Conservation (phyloP, 305 asterid species). For the Caryopteris hybrid region DNA sequence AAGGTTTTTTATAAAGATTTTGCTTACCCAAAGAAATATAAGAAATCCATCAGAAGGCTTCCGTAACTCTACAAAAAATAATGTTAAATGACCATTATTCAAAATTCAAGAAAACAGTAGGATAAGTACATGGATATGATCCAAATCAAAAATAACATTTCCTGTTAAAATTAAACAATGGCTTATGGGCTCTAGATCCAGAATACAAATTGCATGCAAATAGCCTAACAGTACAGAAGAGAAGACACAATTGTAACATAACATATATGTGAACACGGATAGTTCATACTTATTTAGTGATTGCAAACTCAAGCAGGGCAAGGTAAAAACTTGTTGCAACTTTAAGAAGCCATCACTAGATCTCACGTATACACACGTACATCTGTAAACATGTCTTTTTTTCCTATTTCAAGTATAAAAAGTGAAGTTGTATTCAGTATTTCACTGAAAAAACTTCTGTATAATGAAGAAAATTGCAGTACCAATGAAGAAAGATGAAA, state of each 20-base stretch:
- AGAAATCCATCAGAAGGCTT: conserved; percentile 96
- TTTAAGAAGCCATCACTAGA: not conserved
- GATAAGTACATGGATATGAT: not conserved
- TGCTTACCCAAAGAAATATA: conserved; percentile 97
- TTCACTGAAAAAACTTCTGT: not conserved
- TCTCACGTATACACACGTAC: not conserved
- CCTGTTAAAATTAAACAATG: not conserved
- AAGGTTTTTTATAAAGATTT: conserved; percentile 1
- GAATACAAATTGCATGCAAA: not conserved
- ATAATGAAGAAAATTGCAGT: not conserved
- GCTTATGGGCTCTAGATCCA: not conserved
- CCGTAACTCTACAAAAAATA: conserved; percentile 68
- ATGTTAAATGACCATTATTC: conserved; percentile 14
- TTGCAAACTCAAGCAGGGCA: conserved; percentile 10
- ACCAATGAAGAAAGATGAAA: not conserved
- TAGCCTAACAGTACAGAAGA: not conserved
- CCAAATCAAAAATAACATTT: conserved; percentile 6
- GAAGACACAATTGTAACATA: conserved; percentile 9
- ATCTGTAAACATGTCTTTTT: not conserved
- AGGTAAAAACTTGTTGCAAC: not conserved
- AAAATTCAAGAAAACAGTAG: not conserved
- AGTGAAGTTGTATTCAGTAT: not conserved
- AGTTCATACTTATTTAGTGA: not conserved
- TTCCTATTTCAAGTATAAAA: conserved; percentile 5
- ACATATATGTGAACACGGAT: not conserved